phyloP scores from a whole-genome alignment of 768 basidiomycete genomes.

The Kwoniella sp. region DNA sequence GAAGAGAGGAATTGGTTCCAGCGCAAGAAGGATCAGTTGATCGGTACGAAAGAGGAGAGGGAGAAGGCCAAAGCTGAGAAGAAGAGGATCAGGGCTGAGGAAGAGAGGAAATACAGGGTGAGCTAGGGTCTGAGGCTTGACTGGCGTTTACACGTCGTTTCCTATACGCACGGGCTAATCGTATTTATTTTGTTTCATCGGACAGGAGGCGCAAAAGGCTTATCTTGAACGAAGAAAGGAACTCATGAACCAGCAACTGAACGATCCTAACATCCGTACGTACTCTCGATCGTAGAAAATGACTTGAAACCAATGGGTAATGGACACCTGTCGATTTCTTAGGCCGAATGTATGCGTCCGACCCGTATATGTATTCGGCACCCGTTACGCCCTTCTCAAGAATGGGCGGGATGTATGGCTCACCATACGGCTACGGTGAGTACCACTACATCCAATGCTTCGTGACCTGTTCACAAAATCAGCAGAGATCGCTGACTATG shows the following conservation, averaged over 20 bases:
- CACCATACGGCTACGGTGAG: constrained; percentile 48
- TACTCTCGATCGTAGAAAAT: constrained; percentile 2
- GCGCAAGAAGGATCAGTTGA: constrained; percentile 41
- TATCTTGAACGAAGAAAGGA: constrained; percentile 40
- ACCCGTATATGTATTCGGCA: constrained; percentile 42
- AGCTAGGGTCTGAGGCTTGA: no score
- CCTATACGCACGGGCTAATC: no score
- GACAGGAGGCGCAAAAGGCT: constrained; percentile 37
- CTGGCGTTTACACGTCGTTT: no score
- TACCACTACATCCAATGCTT: neutral
- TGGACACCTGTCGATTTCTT: neutral
- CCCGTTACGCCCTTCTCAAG: constrained; percentile 33
- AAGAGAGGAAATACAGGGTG: constrained; percentile 39
- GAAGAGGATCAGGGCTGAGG: constrained; percentile 30
- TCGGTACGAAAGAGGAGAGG: constrained; percentile 42
- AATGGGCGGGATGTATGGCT: constrained; percentile 21
- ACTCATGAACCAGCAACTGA: constrained; percentile 34
- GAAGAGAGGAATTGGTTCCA: constrained; percentile 43
- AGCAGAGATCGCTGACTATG: neutral
- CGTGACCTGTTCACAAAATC: no score
- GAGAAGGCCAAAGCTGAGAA: constrained; percentile 34
- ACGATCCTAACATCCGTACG: constrained; percentile 40
- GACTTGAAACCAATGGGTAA: neutral
- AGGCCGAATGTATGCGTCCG: constrained; percentile 37
- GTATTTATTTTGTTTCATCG: no score